These are phyloP conservation scores for Pseudocercospora fijiensis DNA, from an alignment of 2,329 filamentous ascomycete species.

Conservation along the genomic window DNA sequence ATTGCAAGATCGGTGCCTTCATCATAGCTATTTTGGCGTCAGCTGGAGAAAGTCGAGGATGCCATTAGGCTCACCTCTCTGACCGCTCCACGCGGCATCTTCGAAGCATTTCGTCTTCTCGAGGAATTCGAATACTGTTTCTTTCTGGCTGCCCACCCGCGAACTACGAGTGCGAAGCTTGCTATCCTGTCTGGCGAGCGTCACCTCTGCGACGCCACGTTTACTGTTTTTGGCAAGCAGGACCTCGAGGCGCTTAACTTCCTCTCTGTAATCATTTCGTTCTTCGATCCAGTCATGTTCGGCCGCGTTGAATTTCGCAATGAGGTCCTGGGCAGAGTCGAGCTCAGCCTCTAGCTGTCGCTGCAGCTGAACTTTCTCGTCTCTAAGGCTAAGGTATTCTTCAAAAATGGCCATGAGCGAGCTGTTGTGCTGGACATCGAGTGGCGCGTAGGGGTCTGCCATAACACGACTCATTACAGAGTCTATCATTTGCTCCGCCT, in stretches of 20 bases:
- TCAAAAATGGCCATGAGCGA: conserved; percentile 47
- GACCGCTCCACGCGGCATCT: conserved; percentile 31
- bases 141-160: conserved; percentile 24
- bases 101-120: conserved; percentile 30
- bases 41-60: conserved; percentile 14
- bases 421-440: conserved; percentile 39
- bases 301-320: conserved; percentile 31
- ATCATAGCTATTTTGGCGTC: conserved; percentile 31
- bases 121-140: conserved; percentile 39
- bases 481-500: conserved; percentile 35
- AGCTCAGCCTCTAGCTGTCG: conserved; percentile 34
- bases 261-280: conserved; percentile 41
- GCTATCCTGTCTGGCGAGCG: conserved; percentile 45
- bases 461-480: conserved; percentile 36
- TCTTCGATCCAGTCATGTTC: conserved; percentile 38
- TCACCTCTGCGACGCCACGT: conserved; percentile 44
- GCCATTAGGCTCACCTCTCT: conserved; percentile 32
- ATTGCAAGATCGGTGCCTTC: conserved; percentile 27
- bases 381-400: conserved; percentile 40
- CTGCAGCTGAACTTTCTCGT: conserved; percentile 38
- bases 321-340: conserved; percentile 23
- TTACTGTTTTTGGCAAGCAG: conserved; percentile 44
- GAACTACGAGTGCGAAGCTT: conserved; percentile 34
- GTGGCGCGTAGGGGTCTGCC: conserved; percentile 30
- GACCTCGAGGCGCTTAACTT: conserved; percentile 48